Evolutionary conservation across 2,329 filamentous ascomycete species (phyloP), one percentile per base, ranked within the genome.

Genomic region (Penicillium griseofulvum): DNA sequence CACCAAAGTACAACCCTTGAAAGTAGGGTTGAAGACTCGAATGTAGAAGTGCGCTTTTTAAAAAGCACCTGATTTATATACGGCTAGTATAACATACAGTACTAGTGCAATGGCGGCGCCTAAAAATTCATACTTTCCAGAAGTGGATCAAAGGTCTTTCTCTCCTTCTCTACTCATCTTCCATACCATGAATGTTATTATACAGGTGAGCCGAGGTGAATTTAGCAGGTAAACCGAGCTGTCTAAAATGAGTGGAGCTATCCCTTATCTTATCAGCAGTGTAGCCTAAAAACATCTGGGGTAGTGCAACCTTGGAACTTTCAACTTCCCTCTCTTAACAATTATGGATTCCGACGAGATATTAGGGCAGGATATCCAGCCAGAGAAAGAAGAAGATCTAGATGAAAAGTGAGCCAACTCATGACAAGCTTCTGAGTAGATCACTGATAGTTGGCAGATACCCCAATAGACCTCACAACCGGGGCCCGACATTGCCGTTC

Each of bases 391-490:
- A 38, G 68, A 70, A 38, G 59, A 72, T 36, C 48, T 71, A 10
- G 68, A 72, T 51, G 65, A 67, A 58, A 72, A 71, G 68, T 71
- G 57, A 61, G 19, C 4, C 7, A 12, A 16, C 12, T 17, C 8
- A 11, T 9, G 24, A 26, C 9, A 12, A 24, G 19, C 5, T n/a
- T 11, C 3, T 26, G 22, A 11, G 5, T 31, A 26, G 14, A 39
- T 44, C 12, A 44, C 60, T 65, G 33, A 66, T 24, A 24, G 22
- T 31, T 47, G 46, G 16, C 49, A 91, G 88, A 68, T 95, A 90
- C 69, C 90, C 91, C 3, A 87, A 91, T 66, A 85, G 91, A 3
- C 94, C 94, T 4, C 83, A 79, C 59, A 99, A 97, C 63, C 84
- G 88, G 64, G 85, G 85, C 37, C 85, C 84, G 58, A 97, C 93